Conservation (phyloP, 495 filamentous ascomycete species). For the Platismatia glauca region DNA sequence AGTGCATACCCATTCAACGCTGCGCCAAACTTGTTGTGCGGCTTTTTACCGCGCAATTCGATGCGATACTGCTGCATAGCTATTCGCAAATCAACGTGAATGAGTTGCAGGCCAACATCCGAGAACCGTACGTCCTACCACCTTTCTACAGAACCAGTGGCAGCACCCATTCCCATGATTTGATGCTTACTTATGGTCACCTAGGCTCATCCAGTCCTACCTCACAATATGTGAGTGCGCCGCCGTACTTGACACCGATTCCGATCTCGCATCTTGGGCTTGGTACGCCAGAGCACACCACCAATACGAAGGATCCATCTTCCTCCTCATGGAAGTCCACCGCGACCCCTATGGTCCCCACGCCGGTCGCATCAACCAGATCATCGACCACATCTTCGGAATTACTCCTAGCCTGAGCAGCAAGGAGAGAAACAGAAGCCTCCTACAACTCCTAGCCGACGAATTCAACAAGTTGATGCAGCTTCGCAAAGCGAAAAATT, state of each 20-base stretch:
- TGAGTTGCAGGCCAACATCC: constrained; percentile 35
- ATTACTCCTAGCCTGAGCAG: constrained; percentile 9
- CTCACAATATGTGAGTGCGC: constrained; percentile 37
- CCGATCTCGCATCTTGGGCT: constrained; percentile 41
- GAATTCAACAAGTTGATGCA: constrained; percentile 8
- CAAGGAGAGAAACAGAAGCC: constrained; percentile 8
- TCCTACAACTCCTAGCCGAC: constrained; percentile 7
- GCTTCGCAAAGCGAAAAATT: background rate
- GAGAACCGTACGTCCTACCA: constrained; percentile 11
- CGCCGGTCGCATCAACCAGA: constrained; percentile 7
- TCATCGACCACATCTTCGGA: constrained; percentile 19
- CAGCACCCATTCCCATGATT: background rate
- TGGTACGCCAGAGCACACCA: constrained; percentile 50
- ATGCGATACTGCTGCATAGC: constrained; percentile 6
- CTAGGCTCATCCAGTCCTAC: constrained; percentile 2
- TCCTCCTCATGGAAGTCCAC: constrained; percentile 42
- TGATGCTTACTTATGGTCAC: background rate
- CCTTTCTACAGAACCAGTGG: background rate
- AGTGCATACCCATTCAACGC: constrained; percentile 43
- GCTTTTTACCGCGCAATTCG: constrained; percentile 8
- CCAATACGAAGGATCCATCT: constrained; percentile 46
- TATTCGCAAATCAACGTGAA: constrained; percentile 19
- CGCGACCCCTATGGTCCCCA: constrained; percentile 2
- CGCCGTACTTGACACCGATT: constrained; percentile 48
- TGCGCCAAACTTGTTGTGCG: constrained; percentile 34